These are phyloP conservation scores for Pestalotiopsis sp. DNA, from an alignment of 2,329 filamentous ascomycete species.

Conservation along the genomic window DNA sequence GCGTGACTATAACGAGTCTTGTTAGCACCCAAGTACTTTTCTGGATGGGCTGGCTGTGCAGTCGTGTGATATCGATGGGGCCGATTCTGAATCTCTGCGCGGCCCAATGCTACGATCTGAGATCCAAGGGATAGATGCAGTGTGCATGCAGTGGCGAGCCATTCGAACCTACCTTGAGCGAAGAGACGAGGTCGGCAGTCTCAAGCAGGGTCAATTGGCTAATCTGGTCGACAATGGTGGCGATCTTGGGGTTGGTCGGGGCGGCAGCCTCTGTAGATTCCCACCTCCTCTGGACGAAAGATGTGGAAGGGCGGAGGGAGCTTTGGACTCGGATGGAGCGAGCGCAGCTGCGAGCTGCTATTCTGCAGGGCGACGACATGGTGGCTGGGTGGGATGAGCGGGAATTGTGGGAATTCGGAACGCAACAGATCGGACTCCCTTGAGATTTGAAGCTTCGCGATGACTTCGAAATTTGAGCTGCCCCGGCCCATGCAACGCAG, in stretches of 20 bases:
- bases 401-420: constrained; percentile 20
- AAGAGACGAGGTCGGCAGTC: constrained; percentile 93
- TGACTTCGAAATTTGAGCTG: constrained; percentile 8
- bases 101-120: background rate
- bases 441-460: constrained; percentile 14
- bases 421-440: constrained; percentile 13
- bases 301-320: constrained; percentile 47
- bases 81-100: background rate
- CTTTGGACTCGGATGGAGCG: constrained; percentile 58
- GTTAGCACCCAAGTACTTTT: constrained; percentile 10
- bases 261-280: constrained; percentile 78
- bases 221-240: constrained; percentile 96
- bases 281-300: constrained; percentile 70
- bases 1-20: constrained; percentile 63
- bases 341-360: constrained; percentile 66
- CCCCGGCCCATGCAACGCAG: background rate
- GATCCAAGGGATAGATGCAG: background rate
- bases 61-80: background rate
- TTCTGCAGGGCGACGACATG: constrained; percentile 67
- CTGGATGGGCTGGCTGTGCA: background rate
- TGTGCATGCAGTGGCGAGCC: background rate
- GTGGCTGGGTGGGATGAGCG: constrained; percentile 28
- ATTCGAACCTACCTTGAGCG: constrained; percentile 73
- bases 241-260: constrained; percentile 83
- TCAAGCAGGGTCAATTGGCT: constrained; percentile 97